Conservation (phyloP, 1,284 basidiomycete species). For the Microstroma glucosiphilum region DNA sequence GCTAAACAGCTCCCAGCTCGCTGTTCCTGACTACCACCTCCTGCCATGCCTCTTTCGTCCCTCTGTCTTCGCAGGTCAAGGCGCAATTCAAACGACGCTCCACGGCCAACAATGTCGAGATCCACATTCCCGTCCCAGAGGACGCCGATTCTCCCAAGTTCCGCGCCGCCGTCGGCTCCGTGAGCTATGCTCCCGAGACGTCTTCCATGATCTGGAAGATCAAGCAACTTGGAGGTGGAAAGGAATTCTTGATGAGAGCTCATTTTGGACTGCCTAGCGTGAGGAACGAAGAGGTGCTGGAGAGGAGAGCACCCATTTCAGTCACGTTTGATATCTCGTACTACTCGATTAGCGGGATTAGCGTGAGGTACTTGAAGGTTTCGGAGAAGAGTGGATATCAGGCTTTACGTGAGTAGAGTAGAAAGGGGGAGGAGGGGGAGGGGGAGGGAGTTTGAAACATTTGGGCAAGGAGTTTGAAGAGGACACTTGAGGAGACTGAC, state of each 20-base stretch:
- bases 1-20: no score
- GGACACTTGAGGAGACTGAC: no score
- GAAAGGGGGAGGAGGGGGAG: slow-evolving; percentile 9
- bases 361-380: slow-evolving; percentile 92
- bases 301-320: slow-evolving; percentile 86
- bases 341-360: slow-evolving; percentile 88
- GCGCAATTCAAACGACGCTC: slow-evolving; percentile 96
- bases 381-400: slow-evolving; percentile 92
- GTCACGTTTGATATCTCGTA: slow-evolving; percentile 98
- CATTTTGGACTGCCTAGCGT: slow-evolving; percentile 50
- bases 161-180: slow-evolving; percentile 54
- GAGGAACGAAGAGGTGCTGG: slow-evolving; percentile 62
- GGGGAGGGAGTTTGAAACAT: no score
- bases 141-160: slow-evolving; percentile 98
- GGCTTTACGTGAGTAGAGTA: slow-evolving; percentile 60
- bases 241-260: slow-evolving; percentile 49
- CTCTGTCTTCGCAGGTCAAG: slow-evolving; percentile 58
- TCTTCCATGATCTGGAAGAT: slow-evolving; percentile 52
- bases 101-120: slow-evolving; percentile 96
- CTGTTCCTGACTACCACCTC: no score
- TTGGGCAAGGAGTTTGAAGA: no score
- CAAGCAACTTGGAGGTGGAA: slow-evolving; percentile 49
- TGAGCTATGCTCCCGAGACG: slow-evolving; percentile 48
- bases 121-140: slow-evolving; percentile 94
- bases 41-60: no score